Evolutionary conservation across 257 asterid species (phyloP).

Genomic region (Solanum appendiculatum): DNA sequence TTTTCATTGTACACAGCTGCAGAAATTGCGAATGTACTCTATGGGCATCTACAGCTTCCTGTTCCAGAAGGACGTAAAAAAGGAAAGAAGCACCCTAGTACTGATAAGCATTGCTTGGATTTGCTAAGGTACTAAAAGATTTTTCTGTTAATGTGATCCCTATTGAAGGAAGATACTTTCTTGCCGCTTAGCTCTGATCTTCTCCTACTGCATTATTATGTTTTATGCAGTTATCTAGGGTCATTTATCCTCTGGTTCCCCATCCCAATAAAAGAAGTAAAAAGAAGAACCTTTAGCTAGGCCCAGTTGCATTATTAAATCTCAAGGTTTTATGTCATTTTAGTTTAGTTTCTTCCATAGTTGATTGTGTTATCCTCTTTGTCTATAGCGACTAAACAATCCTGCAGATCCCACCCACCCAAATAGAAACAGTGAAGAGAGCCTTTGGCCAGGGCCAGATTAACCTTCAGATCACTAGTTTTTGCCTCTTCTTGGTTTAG

Average conservation of each 20-base stretch:
- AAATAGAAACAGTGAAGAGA: not conserved
- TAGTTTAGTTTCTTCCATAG: not conserved
- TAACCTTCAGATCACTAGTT: not conserved
- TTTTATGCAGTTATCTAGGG: not conserved
- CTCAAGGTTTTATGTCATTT: not conserved
- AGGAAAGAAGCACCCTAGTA: conserved; percentile 91
- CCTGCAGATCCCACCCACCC: not conserved
- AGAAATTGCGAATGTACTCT: conserved; percentile 83
- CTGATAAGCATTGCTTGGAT: conserved; percentile 87
- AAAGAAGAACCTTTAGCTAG: not conserved
- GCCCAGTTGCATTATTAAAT: not conserved
- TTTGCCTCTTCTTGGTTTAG: not conserved
- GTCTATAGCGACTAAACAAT: not conserved
- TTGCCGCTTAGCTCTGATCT: not conserved
- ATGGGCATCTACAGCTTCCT: conserved; percentile 90
- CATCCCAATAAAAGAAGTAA: not conserved
- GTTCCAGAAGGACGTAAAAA: conserved; percentile 49
- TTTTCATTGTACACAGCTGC: conserved; percentile 86
- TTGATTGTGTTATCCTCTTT: not conserved
- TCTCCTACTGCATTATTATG: not conserved
- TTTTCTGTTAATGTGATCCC: not conserved
- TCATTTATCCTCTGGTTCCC: not conserved
- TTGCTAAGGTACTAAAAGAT: conserved; percentile 56
- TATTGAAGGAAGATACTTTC: not conserved
- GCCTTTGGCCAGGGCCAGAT: not conserved